Conservation (phyloP, 1,284 basidiomycete species). For the Sparassis latifolia region DNA sequence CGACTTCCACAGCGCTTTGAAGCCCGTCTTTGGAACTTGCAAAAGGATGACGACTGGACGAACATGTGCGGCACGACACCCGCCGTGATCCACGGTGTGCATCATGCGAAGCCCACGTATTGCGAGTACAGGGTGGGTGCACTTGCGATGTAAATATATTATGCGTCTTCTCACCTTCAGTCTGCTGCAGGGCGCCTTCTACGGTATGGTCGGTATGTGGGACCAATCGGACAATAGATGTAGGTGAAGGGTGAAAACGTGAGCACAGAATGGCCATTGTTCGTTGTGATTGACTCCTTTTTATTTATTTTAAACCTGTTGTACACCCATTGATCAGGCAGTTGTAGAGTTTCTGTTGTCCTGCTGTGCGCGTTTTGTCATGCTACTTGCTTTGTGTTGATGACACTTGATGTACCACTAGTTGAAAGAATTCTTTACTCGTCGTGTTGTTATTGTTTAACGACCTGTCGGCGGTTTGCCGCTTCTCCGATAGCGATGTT, state of each 20-base stretch:
- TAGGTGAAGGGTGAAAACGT: background rate
- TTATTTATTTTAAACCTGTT: too few relatives aligned
- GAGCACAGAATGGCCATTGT: too few relatives aligned
- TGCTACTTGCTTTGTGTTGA: too few relatives aligned
- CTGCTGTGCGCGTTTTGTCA: too few relatives aligned
- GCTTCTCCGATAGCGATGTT: slow-evolving; percentile 47
- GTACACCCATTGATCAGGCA: too few relatives aligned
- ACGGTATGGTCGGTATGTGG: background rate
- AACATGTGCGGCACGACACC: slow-evolving; percentile 7
- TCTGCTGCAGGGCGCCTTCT: background rate
- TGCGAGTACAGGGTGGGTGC: slow-evolving; percentile 1
- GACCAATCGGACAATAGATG: background rate
- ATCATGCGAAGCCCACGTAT: background rate
- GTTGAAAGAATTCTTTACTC: too few relatives aligned
- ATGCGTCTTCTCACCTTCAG: background rate
- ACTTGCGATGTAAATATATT: background rate
- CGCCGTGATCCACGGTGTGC: background rate
- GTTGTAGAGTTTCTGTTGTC: too few relatives aligned
- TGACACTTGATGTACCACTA: too few relatives aligned
- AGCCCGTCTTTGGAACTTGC: slow-evolving; percentile 2
- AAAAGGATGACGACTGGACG: slow-evolving; percentile 6
- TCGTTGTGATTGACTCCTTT: too few relatives aligned
- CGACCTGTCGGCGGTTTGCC: slow-evolving; percentile 58
- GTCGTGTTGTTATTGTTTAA: slow-evolving; percentile 31
- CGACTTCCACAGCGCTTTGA: slow-evolving; percentile 2